phyloP scores from a whole-genome alignment of 352 stramenopile genomes.

The Phytophthora brassicae region DNA sequence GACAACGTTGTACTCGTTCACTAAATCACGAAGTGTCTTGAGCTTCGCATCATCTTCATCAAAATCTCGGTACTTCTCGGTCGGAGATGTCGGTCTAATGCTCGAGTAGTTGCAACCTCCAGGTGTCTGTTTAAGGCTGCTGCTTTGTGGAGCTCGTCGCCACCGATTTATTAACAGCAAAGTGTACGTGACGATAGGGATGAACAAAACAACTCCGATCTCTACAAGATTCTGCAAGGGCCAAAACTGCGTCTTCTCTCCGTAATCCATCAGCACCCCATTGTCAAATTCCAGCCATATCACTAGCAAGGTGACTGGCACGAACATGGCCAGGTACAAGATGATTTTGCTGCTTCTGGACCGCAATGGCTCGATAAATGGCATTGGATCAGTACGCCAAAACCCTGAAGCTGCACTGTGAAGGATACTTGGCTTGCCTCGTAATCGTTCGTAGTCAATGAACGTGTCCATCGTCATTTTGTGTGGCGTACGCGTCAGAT shows the following conservation, averaged over 20 bases:
- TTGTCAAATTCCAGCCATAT: conserved; percentile 43
- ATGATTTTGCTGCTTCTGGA: conserved; percentile 28
- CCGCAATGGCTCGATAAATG: conserved; percentile 41
- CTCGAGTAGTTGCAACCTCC: conserved; percentile 24
- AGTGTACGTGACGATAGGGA: conserved; percentile 30
- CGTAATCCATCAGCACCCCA: conserved; percentile 32
- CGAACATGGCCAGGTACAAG: conserved; percentile 34
- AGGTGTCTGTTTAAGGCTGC: conserved; percentile 7
- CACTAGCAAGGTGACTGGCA: conserved; percentile 25
- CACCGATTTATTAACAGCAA: conserved; percentile 26
- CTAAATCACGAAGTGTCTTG: conserved; percentile 30
- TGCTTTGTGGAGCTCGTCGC: neutral
- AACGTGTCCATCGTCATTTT: conserved; percentile 16
- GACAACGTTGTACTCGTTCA: conserved; percentile 28
- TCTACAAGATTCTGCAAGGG: conserved; percentile 53
- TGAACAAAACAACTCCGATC: conserved; percentile 37
- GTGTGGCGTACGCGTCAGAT: conserved; percentile 33
- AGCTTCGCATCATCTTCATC: conserved; percentile 11
- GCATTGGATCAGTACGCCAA: conserved; percentile 11
- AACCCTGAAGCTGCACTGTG: neutral
- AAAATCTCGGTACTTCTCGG: neutral
- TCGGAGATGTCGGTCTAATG: conserved; percentile 21
- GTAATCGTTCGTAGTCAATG: conserved; percentile 34
- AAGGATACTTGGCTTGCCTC: conserved; percentile 4
- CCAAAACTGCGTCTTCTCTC: conserved; percentile 45